These are phyloP conservation scores for Pichia sp. DNA, from an alignment of 1,139 yeast genomes.

Conservation along the genomic window DNA sequence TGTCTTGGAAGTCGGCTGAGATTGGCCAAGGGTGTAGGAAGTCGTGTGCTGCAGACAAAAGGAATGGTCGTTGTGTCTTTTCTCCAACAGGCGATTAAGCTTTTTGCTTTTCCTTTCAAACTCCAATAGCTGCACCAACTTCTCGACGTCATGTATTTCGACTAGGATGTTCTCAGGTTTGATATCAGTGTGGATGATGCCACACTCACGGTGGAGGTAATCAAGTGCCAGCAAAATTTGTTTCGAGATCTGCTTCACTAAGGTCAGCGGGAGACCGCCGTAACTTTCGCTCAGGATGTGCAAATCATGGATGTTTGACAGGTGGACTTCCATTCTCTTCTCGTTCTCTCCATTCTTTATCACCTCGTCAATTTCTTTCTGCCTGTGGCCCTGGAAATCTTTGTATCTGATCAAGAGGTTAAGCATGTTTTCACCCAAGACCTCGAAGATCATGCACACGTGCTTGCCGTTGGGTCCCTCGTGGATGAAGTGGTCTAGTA, in stretches of 20 bases:
- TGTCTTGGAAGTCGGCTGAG: background rate
- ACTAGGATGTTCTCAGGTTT: slow-evolving; percentile 76
- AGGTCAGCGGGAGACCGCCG: slow-evolving; percentile 66
- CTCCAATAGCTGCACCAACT: slow-evolving; percentile 54
- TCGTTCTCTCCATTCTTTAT: slow-evolving; percentile 7
- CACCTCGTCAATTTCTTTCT: slow-evolving; percentile 24
- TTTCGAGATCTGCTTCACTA: slow-evolving; percentile 69
- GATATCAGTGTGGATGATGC: slow-evolving; percentile 75
- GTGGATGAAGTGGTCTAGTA: slow-evolving; percentile 65
- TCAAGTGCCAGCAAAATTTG: slow-evolving; percentile 66
- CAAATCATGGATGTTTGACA: slow-evolving; percentile 27
- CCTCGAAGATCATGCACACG: slow-evolving; percentile 76
- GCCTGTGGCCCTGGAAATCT: slow-evolving; percentile 31
- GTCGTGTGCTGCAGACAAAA: slow-evolving; percentile 7
- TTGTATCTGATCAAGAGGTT: slow-evolving; percentile 61
- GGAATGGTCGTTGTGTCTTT: slow-evolving; percentile 32
- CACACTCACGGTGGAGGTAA: slow-evolving; percentile 68
- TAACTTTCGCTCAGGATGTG: slow-evolving; percentile 41
- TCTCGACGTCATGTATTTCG: slow-evolving; percentile 71
- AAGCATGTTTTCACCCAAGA: slow-evolving; percentile 71
- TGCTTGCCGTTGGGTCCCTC: slow-evolving; percentile 74
- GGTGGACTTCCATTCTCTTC: slow-evolving; percentile 14
- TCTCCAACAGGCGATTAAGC: slow-evolving; percentile 24
- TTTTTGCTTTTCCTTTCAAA: slow-evolving; percentile 39
- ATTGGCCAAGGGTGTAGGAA: slow-evolving; percentile 6